Conservation (phyloP, 2,329 filamentous ascomycete genomes). For the Sporothrix euskadiensis region DNA sequence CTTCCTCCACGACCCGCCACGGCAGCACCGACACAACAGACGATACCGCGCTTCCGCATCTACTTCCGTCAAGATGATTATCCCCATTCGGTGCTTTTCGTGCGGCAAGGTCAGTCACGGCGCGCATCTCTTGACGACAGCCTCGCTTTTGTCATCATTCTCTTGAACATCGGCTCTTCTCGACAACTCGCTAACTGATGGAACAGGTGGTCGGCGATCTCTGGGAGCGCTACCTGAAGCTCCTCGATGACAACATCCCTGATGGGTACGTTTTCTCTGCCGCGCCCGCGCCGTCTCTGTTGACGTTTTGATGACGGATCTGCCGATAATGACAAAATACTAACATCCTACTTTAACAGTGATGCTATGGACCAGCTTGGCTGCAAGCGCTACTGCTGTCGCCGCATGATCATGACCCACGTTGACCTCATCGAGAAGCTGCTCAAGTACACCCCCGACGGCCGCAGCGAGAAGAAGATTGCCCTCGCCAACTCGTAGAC, state of each 20-base stretch:
- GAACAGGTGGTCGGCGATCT: slow-evolving; percentile 89
- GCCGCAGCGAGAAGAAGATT: slow-evolving; percentile 63
- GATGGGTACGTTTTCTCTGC: slow-evolving; percentile 63
- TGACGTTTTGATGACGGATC: background rate
- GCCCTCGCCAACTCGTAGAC: slow-evolving; percentile 34
- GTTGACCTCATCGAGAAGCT: slow-evolving; percentile 99
- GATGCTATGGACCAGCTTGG: slow-evolving; percentile 95
- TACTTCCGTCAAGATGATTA: slow-evolving; percentile 70
- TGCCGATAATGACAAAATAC: background rate
- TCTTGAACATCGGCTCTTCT: background rate
- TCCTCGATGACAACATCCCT: slow-evolving; percentile 74
- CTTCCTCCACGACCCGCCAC: background rate
- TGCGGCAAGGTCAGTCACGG: slow-evolving; percentile 80
- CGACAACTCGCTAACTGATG: slow-evolving; percentile 36
- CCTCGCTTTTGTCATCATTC: background rate
- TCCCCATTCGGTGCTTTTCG: slow-evolving; percentile 97
- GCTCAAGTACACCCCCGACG: slow-evolving; percentile 74
- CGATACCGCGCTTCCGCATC: background rate
- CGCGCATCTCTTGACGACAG: background rate
- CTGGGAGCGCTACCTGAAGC: slow-evolving; percentile 91
- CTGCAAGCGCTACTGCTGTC: slow-evolving; percentile 95
- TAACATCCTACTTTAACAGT: slow-evolving; percentile 48
- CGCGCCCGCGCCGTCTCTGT: background rate
- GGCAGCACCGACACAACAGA: background rate
- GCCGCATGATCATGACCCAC: slow-evolving; percentile 99